Conservation (phyloP, 1,139 yeast genomes). For the Pichia sp. region DNA sequence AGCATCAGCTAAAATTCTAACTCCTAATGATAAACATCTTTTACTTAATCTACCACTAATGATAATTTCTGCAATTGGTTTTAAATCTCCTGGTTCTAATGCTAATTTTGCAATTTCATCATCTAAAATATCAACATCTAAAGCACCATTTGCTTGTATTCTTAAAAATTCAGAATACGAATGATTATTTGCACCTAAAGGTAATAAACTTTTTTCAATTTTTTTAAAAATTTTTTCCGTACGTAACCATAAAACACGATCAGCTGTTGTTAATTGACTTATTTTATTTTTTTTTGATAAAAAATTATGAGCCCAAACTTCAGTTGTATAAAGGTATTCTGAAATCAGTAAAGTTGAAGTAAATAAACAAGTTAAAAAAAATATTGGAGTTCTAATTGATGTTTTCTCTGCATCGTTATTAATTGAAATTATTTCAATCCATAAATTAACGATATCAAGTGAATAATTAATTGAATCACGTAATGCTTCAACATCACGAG, state of each 20-base stretch:
- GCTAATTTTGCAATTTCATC: slow-evolving; percentile 40
- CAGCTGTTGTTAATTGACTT: slow-evolving; percentile 35
- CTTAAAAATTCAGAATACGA: slow-evolving; percentile 53
- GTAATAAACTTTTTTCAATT: slow-evolving; percentile 48
- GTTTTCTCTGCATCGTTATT: slow-evolving; percentile 58
- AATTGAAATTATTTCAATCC: slow-evolving; percentile 64
- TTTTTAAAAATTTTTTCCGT: slow-evolving; percentile 47
- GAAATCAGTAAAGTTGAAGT: slow-evolving; percentile 55
- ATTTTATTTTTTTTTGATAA: slow-evolving; percentile 18
- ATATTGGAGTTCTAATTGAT: slow-evolving; percentile 66
- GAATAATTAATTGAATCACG: slow-evolving; percentile 54
- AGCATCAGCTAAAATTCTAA: slow-evolving; percentile 68
- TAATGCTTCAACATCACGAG: slow-evolving; percentile 49
- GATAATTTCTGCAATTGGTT: slow-evolving; percentile 39
- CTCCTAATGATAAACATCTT: slow-evolving; percentile 58
- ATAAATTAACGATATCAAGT: slow-evolving; percentile 53
- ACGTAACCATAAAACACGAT: slow-evolving; percentile 45
- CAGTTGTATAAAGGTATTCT: slow-evolving; percentile 52
- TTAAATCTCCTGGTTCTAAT: slow-evolving; percentile 37
- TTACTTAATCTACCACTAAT: slow-evolving; percentile 46
- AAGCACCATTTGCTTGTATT: slow-evolving; percentile 49
- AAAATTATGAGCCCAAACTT: slow-evolving; percentile 39
- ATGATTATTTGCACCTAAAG: slow-evolving; percentile 37
- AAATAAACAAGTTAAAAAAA: slow-evolving; percentile 63
- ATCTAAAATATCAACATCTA: slow-evolving; percentile 43